These are phyloP conservation scores for Casuarina cunninghamiana DNA, from an alignment of 306 rosid species.

Conservation along the genomic window DNA sequence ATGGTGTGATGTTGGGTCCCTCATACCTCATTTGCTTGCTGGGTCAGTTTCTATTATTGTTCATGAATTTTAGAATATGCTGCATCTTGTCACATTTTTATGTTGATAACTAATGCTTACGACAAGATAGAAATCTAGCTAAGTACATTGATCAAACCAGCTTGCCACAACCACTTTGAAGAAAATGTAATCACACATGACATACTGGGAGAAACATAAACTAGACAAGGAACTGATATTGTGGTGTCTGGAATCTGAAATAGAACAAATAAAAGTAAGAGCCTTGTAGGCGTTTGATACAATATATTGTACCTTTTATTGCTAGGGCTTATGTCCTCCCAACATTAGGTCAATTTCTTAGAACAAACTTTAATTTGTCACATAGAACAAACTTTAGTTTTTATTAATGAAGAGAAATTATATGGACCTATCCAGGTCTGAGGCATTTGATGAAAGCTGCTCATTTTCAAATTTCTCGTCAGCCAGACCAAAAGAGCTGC, in stretches of 20 bases:
- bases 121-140: neutral
- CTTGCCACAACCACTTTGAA: neutral
- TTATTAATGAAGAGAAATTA: conserved; percentile 23
- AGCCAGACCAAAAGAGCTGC: conserved; percentile 79
- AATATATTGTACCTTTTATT: too few species aligned
- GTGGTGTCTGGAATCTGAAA: neutral
- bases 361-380: neutral
- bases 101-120: neutral
- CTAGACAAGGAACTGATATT: neutral
- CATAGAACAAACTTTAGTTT: conserved; percentile 8
- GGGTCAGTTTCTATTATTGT: neutral
- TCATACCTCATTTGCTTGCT: neutral
- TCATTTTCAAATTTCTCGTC: conserved; percentile 92
- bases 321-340: too few species aligned
- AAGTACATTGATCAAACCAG: neutral
- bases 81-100: neutral
- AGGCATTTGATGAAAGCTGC: conserved; percentile 66
- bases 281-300: too few species aligned
- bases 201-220: neutral
- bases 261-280: too few species aligned
- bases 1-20: neutral
- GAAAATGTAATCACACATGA: neutral
- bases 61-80: neutral
- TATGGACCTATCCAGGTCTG: conserved; percentile 81
- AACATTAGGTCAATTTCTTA: too few species aligned